Evolutionary conservation across 2,329 filamentous ascomycete species (phyloP).

Genomic region (Paecilomyces sp.): DNA sequence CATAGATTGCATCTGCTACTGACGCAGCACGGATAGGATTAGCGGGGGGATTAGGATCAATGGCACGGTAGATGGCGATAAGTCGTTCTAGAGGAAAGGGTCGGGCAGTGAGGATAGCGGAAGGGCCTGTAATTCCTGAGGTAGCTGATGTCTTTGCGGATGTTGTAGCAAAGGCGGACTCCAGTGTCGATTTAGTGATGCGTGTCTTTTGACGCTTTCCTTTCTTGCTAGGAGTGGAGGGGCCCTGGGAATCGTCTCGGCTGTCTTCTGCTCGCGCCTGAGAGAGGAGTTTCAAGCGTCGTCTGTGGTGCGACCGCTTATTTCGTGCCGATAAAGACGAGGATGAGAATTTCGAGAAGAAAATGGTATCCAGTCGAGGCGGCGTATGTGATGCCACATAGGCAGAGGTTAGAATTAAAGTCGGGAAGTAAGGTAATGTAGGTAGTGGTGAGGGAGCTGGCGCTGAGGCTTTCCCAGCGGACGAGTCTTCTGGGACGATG

Average conservation of each 20-base stretch:
- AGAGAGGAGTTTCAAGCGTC: slow-evolving; percentile 34
- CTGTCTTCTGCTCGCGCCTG: slow-evolving; percentile 29
- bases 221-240: slow-evolving; percentile 25
- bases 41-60: slow-evolving; percentile 38
- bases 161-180: slow-evolving; percentile 31
- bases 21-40: slow-evolving; percentile 28
- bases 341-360: slow-evolving; percentile 43
- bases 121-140: slow-evolving; percentile 27
- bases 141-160: slow-evolving; percentile 27
- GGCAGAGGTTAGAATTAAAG: slow-evolving; percentile 39
- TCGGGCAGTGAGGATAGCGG: slow-evolving; percentile 33
- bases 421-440: slow-evolving; percentile 39
- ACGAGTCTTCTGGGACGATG: slow-evolving; percentile 25
- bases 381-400: slow-evolving; percentile 43
- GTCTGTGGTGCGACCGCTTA: slow-evolving; percentile 37
- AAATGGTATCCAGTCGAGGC: slow-evolving; percentile 40
- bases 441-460: slow-evolving; percentile 23
- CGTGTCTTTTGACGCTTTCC: slow-evolving; percentile 30
- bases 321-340: slow-evolving; percentile 35
- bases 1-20: slow-evolving; percentile 37
- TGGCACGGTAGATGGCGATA: slow-evolving; percentile 41
- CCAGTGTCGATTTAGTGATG: slow-evolving; percentile 34
- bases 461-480: neutral
- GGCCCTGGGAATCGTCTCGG: slow-evolving; percentile 17
- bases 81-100: slow-evolving; percentile 41